A percentile compares a stretch with the other conserved stretches of the same genome.
Conservation (phyloP, 805 yeast species). For the Cyberlindnera misumaiensis region DNA sequence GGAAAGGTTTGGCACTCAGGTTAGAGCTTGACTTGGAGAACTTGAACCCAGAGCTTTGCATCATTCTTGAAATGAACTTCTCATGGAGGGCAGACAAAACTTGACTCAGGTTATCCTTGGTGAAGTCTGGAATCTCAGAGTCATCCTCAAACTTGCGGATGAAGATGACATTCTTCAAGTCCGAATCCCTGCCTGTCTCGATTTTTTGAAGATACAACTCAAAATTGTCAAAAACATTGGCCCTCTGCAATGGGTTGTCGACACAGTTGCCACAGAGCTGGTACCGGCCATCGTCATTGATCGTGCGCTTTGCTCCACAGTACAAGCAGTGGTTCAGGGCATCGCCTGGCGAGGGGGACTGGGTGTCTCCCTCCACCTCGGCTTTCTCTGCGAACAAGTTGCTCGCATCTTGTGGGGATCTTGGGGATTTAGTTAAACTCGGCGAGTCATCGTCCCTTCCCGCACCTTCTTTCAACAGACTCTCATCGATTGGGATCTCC, state of each 20-base stretch:
- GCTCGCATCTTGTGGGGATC: not conserved
- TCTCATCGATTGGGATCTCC: slow-evolving; percentile 18
- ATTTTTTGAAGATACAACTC: slow-evolving; percentile 14
- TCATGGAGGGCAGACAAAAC: slow-evolving; percentile 12
- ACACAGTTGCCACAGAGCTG: slow-evolving; percentile 23
- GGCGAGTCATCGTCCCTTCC: slow-evolving; percentile 5
- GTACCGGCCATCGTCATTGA: slow-evolving; percentile 24
- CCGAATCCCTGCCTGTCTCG: slow-evolving; percentile 9
- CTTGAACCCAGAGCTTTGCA: slow-evolving; percentile 19
- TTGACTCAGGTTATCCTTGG: slow-evolving; percentile 12
- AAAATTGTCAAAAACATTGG: slow-evolving; percentile 20
- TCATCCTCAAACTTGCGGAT: slow-evolving; percentile 15
- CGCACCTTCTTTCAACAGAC: slow-evolving; percentile 11
- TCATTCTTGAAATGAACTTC: slow-evolving; percentile 13
- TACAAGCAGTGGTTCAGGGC: slow-evolving; percentile 14
- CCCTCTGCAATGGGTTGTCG: slow-evolving; percentile 18
- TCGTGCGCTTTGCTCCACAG: slow-evolving; percentile 19
- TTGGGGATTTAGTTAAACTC: slow-evolving; percentile 17
- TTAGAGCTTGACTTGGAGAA: slow-evolving; percentile 19
- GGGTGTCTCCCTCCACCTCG: not conserved
- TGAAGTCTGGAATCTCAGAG: slow-evolving; percentile 12
- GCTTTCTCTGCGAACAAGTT: slow-evolving; percentile 1
- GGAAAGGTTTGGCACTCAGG: slow-evolving; percentile 16
- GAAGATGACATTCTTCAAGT: slow-evolving; percentile 18
- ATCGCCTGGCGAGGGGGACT: not conserved